Conservation (phyloP, 495 filamentous ascomycete genomes). For the Chaetomium cochliodes region DNA sequence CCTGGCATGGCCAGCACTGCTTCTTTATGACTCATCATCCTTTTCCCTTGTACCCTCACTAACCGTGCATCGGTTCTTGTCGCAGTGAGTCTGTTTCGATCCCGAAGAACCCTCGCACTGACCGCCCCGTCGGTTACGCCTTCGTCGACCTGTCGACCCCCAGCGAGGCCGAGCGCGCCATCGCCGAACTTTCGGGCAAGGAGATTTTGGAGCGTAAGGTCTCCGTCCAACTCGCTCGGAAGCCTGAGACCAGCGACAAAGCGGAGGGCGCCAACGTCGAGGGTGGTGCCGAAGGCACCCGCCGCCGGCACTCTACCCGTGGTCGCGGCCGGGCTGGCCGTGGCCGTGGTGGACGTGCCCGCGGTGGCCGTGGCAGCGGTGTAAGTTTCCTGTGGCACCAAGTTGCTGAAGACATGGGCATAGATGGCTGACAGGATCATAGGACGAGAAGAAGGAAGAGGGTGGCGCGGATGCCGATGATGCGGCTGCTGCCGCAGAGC, state of each 20-base stretch:
- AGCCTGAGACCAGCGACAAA: slow-evolving; percentile 86
- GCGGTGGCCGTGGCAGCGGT: slow-evolving; percentile 74
- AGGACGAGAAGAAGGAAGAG: slow-evolving; percentile 49
- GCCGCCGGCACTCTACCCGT: slow-evolving; percentile 72
- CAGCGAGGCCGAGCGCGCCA: slow-evolving; percentile 89
- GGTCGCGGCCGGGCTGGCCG: slow-evolving; percentile 71
- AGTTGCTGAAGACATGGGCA: neutral
- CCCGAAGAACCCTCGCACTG: slow-evolving; percentile 97
- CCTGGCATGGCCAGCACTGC: neutral
- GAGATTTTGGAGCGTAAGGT: slow-evolving; percentile 97
- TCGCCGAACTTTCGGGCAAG: slow-evolving; percentile 90
- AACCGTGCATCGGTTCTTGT: slow-evolving; percentile 18
- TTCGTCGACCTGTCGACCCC: slow-evolving; percentile 97
- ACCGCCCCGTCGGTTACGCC: slow-evolving; percentile 96
- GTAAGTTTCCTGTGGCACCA: slow-evolving; percentile 28
- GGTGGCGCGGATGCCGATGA: slow-evolving; percentile 51
- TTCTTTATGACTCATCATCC: neutral
- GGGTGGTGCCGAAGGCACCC: slow-evolving; percentile 66
- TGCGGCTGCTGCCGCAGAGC: slow-evolving; percentile 45
- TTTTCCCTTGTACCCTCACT: slow-evolving; percentile 20
- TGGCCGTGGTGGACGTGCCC: slow-evolving; percentile 67
- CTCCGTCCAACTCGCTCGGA: slow-evolving; percentile 95
- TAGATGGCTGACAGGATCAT: slow-evolving; percentile 20
- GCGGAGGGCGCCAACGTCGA: slow-evolving; percentile 64
- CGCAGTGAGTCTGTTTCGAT: slow-evolving; percentile 96